Conservation (phyloP, 228 moss, liverwort and hornwort species). For the Sphagnum magellanicum region DNA sequence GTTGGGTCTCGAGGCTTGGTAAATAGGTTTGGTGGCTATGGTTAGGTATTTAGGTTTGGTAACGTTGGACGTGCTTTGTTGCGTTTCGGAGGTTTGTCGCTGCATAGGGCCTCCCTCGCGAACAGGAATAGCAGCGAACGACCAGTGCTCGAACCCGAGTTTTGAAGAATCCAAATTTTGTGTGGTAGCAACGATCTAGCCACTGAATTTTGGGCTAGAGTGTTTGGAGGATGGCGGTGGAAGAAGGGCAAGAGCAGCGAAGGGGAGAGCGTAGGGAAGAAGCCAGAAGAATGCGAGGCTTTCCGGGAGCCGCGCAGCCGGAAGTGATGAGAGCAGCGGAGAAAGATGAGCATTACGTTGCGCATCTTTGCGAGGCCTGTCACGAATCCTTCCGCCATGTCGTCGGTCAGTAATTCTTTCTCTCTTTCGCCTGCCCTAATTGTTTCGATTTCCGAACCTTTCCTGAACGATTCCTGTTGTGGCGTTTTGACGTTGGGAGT, state of each 20-base stretch:
- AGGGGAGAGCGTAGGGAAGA: neutral
- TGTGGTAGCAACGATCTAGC: too few species aligned
- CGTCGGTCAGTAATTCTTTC: constrained; percentile 18
- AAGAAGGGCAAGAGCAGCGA: neutral
- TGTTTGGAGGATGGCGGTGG: neutral
- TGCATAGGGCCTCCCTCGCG: too few species aligned
- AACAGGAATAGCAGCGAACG: too few species aligned
- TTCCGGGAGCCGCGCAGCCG: constrained; percentile 82
- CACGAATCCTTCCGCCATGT: constrained; percentile 93
- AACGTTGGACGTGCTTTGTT: too few species aligned
- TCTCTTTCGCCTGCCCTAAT: neutral
- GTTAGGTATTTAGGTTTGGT: too few species aligned
- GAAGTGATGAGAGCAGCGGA: constrained; percentile 98
- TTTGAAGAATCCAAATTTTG: too few species aligned
- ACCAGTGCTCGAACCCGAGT: too few species aligned
- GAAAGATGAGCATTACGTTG: constrained; percentile 89
- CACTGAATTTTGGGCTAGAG: neutral
- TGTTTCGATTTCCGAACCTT: neutral
- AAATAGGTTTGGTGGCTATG: too few species aligned
- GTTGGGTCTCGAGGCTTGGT: too few species aligned
- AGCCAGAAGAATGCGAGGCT: constrained; percentile 9
- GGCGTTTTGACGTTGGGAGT: neutral
- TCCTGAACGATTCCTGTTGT: neutral
- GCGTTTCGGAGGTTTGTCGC: too few species aligned
- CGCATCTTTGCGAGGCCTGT: constrained; percentile 81